A percentile compares a stretch with the other conserved stretches of the same genome.
Evolutionary conservation across 164 flowering plant species (phyloP).

Genomic region (Cinnamomum chago): DNA sequence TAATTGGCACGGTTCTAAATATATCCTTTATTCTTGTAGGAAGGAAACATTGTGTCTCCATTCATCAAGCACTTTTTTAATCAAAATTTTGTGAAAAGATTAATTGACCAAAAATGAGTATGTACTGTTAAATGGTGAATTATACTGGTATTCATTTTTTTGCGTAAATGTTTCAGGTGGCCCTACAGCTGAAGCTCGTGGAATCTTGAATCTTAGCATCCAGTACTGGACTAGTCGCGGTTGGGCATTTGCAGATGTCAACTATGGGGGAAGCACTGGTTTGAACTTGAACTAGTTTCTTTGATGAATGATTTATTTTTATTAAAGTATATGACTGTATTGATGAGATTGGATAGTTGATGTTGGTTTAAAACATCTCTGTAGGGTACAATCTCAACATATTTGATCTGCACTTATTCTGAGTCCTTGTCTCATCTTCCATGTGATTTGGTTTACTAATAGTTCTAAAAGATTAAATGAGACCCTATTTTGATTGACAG

Average conservation of each 20-base stretch:
- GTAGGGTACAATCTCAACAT: too few relatives aligned
- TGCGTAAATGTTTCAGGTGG: constrained; percentile 62
- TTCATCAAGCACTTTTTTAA: too few relatives aligned
- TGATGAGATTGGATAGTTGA: not conserved
- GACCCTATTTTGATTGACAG: too few relatives aligned
- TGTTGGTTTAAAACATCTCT: not conserved
- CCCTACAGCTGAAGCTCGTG: constrained; percentile 84
- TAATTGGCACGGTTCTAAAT: too few relatives aligned
- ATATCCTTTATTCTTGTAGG: too few relatives aligned
- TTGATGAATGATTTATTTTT: not conserved
- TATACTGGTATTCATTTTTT: not conserved
- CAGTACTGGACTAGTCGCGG: constrained; percentile 99
- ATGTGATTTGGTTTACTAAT: too few relatives aligned
- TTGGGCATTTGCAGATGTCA: constrained; percentile 98
- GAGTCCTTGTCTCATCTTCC: too few relatives aligned
- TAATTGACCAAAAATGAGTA: too few relatives aligned
- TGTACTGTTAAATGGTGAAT: not conserved
- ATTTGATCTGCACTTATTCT: too few relatives aligned
- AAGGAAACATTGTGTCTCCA: too few relatives aligned
- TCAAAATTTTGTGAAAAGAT: too few relatives aligned
- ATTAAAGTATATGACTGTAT: not conserved
- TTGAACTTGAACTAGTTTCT: constrained; percentile 19
- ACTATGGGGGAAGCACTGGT: constrained; percentile 99
- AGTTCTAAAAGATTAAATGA: too few relatives aligned
- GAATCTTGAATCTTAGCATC: constrained; percentile 63